A percentile compares a stretch with the other conserved stretches of the same genome.
Evolutionary conservation across 768 basidiomycete genomes (phyloP).

Genomic region (Tricholoma sp.): DNA sequence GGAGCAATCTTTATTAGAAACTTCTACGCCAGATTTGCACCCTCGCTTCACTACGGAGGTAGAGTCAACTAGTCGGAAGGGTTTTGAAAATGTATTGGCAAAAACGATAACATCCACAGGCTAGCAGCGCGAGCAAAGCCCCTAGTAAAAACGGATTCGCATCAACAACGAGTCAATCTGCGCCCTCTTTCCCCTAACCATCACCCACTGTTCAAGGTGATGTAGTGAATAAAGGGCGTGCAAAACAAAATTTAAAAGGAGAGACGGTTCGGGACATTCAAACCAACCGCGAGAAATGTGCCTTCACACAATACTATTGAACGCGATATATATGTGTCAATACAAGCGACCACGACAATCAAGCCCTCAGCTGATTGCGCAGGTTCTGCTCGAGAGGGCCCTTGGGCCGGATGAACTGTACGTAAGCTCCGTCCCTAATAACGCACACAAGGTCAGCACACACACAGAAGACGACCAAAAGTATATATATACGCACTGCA

Average conservation of each 20-base stretch:
- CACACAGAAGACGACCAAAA: slow-evolving; percentile 1
- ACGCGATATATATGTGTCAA: slow-evolving; percentile 8
- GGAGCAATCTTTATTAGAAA: no score
- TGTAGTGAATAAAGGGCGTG: slow-evolving; percentile 1
- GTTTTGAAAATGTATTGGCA: background rate
- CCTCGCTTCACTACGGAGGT: no score
- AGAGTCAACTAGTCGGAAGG: no score
- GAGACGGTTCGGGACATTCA: slow-evolving; percentile 21
- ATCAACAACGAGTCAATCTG: background rate
- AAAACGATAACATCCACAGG: background rate
- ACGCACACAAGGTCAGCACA: background rate
- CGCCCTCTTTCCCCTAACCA: slow-evolving; percentile 1
- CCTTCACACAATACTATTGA: slow-evolving; percentile 3
- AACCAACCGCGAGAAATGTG: slow-evolving; percentile 25
- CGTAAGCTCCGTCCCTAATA: slow-evolving; percentile 86
- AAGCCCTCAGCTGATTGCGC: slow-evolving; percentile 76
- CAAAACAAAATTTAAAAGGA: background rate
- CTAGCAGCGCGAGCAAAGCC: background rate
- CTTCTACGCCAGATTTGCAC: no score
- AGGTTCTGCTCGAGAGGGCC: slow-evolving; percentile 85
- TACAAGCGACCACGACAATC: slow-evolving; percentile 17
- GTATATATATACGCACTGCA: slow-evolving; percentile 63
- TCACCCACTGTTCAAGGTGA: background rate
- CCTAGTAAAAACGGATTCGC: background rate
- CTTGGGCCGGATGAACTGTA: slow-evolving; percentile 88